Evolutionary conservation across 805 yeast genomes (phyloP).

Genomic region (Yamadazyma nakazawae): DNA sequence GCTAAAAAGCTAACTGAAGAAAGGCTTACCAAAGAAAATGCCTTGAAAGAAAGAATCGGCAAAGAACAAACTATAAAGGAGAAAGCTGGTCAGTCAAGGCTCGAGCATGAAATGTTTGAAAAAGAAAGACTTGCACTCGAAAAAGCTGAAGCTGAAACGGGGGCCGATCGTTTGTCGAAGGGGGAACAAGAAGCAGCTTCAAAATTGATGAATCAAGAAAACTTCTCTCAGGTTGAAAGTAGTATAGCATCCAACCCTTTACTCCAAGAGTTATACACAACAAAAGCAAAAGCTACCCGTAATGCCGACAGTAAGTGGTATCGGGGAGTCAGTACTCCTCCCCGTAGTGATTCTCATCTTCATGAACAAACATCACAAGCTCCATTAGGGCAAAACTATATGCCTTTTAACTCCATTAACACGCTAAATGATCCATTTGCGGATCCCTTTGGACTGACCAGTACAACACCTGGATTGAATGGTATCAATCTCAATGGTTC

Average conservation of each 20-base stretch:
- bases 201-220: not conserved
- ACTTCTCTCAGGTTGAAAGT: not conserved
- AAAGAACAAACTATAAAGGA: constrained; percentile 9
- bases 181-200: constrained; percentile 1
- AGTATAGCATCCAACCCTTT: not conserved
- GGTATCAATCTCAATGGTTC: constrained; percentile 1
- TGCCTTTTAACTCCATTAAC: not conserved
- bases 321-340: not conserved
- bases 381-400: not conserved
- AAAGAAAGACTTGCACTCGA: constrained; percentile 12
- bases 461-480: constrained; percentile 3
- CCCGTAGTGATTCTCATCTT: not conserved
- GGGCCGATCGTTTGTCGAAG: constrained; percentile 3
- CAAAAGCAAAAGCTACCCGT: constrained; percentile 4
- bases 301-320: constrained; percentile 8
- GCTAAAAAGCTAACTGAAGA: not conserved
- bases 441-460: not conserved
- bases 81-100: not conserved
- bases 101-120: constrained; percentile 8
- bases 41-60: constrained; percentile 9
- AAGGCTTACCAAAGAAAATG: not conserved
- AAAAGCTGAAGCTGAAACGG: constrained; percentile 13
- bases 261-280: constrained; percentile 5
- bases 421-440: constrained; percentile 8
- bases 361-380: not conserved